Base-by-base conservation (phyloP, 1,139 yeast genomes). In the Pichia sp. region DNA sequence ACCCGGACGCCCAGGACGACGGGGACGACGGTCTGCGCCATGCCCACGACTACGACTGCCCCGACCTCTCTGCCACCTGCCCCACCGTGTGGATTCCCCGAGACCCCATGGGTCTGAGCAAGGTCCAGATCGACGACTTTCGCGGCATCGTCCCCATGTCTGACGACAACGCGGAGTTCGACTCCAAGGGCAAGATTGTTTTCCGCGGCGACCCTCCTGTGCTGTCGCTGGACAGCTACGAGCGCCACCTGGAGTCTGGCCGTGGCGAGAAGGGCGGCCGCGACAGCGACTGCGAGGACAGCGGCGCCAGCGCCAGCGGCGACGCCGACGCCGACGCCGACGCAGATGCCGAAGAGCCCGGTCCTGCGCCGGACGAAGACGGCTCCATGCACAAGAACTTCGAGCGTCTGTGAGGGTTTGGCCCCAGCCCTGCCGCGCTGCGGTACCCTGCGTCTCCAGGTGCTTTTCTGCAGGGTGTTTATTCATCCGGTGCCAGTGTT, bases 61-160 rank as follows among this genome's bases (percentile, higher is more conserved):
- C 92, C 23, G 79, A 78, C 54, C 83, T 86, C 41, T 73, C 72
- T 29, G 85, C 81, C 47, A 77, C 75, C 38, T 84, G 79, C 61
- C 89, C 90, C 15, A 79, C 79, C 47, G 75, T 85, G 52, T 87
- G 95, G 95, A 74, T 85, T 59, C 82, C 87, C 45, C 75, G 71
- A 59, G 95, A 87, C 69, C 78, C 81, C 31, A 72, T 85, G 80
- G 93, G 93, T 23, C 76, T 87, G 47, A 80, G 89, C 4, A 78
- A 76, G 54, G 77, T 78, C 56, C 84, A 82, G 67, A 82, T 83
- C 64, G 75, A 74, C 49, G 78, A 80, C 62, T 80, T 89, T n/a
- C 66, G 73, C 38, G 82, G 78, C 48, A 72, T 77, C 47, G 82
- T 85, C 44, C 79, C 79, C 55, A 84, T 84, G 19, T 72, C 77